Conservation (phyloP, 192 early-diverging fungal genomes). For the Umbelopsis sp. region DNA sequence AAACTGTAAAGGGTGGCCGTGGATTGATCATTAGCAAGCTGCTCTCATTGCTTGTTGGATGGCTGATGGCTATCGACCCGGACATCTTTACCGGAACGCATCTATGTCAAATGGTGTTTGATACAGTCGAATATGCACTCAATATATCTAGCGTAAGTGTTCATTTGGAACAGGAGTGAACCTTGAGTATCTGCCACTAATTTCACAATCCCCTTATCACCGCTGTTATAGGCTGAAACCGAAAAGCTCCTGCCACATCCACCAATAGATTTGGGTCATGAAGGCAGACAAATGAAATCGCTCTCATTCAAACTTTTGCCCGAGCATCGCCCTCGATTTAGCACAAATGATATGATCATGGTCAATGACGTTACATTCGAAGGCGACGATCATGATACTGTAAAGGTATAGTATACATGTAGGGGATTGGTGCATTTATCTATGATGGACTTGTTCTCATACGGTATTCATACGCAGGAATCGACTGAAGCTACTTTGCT, state of each 20-base stretch:
- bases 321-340: conserved; percentile 27
- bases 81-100: conserved; percentile 64
- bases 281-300: conserved; percentile 21
- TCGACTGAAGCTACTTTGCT: conserved; percentile 67
- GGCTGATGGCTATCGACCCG: conserved; percentile 72
- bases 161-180: neutral
- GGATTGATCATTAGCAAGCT: conserved; percentile 61
- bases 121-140: conserved; percentile 60
- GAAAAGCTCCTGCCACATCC: conserved; percentile 37
- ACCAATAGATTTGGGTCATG: neutral
- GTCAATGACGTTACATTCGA: conserved; percentile 3
- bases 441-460: too few relatives aligned
- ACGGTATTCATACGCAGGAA: conserved; percentile 39
- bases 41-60: conserved; percentile 69
- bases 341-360: conserved; percentile 16
- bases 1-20: conserved; percentile 39
- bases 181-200: neutral
- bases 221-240: conserved; percentile 20
- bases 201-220: neutral
- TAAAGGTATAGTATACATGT: conserved; percentile 26
- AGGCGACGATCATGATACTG: conserved; percentile 29
- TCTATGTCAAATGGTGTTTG: conserved; percentile 65
- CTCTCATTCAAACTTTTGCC: conserved; percentile 34
- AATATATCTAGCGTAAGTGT: conserved; percentile 31
- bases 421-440: too few relatives aligned